Evolutionary conservation across 1,139 yeast species (phyloP), one percentile per base, ranked within the genome.

Genomic region (Magnusiomyces suaveolens): DNA sequence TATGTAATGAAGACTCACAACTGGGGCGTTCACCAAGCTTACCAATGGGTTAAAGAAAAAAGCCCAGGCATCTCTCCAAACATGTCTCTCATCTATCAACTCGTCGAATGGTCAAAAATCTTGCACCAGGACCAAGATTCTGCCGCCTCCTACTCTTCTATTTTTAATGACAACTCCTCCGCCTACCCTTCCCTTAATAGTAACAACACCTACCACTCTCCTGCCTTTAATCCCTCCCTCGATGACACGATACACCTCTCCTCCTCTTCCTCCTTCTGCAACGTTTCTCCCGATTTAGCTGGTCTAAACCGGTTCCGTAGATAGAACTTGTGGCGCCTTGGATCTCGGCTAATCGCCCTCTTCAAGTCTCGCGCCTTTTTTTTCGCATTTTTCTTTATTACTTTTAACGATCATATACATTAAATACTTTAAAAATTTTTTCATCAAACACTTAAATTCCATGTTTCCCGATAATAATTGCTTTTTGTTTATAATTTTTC

Each of bases 41-140:
- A 90, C 67, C 81, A 79, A 59, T 72, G 78, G 60, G 76, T 90
- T 57, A 83, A 81, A 63, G 65, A 67, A 0, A 71, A 70, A 51
- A 90, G 95, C 51, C 87, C 84, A 41, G 79, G 82, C 57, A 86
- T 90, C 25, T 84, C 94, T 56, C 97, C 97, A n/a, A 90, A 89
- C 66, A 84, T 90, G 90, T 80, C 85, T 36, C 72, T 90, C 52
- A 87, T 90, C 33, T 89, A 87, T 65, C 96, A 90, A 69, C 73
- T 90, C 59, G 85, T 87, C 86, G 96, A 89, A 66, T 89, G 82
- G 82, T 44, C 43, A 33, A 23, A 25, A 16, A 48, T 52, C 36
- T 25, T 53, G 41, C 10, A 36, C 18, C 10, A 36, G 18, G 16
- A 36, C 4, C 18, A 8, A 10, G 41, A n/a, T 14, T 3, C 16